A percentile compares a stretch with the other conserved stretches of the same genome.
Evolutionary conservation across 306 rosid species (phyloP).

Genomic region (Hippophae gyantsensis): DNA sequence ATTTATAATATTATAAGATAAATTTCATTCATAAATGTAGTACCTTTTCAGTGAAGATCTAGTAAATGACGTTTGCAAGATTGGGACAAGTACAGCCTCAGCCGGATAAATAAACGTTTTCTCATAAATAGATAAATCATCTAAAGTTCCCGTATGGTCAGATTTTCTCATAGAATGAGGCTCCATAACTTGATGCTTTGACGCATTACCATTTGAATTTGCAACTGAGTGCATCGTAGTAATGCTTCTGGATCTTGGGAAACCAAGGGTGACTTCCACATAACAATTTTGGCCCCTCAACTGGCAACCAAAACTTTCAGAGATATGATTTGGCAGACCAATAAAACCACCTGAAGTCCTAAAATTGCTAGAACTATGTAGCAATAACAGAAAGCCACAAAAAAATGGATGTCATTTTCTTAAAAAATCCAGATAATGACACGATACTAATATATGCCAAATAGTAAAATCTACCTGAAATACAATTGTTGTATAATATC

Average conservation of each 20-base stretch:
- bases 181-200: conserved; percentile 47
- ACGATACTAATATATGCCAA: conserved; percentile 17
- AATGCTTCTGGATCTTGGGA: conserved; percentile 53
- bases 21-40: conserved; percentile 1
- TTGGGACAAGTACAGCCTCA: conserved; percentile 83
- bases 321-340: conserved; percentile 68
- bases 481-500: conserved; percentile 85
- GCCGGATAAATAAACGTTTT: conserved; percentile 81
- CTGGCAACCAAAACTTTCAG: conserved; percentile 79
- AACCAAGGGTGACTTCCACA: conserved; percentile 87
- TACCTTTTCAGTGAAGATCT: conserved; percentile 87
- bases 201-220: conserved; percentile 31
- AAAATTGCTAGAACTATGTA: conserved; percentile 58
- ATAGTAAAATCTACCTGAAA: conserved; percentile 44
- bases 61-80: conserved; percentile 65
- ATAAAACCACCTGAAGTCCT: conserved; percentile 64
- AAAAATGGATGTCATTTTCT: neutral
- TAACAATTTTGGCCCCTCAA: conserved; percentile 72
- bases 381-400: conserved; percentile 1
- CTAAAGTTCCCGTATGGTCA: conserved; percentile 56
- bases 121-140: conserved; percentile 42
- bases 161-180: conserved; percentile 47
- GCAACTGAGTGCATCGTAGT: conserved; percentile 36
- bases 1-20: neutral
- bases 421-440: neutral